Percentiles rank a stretch among this genome's conserved stretches.
These are phyloP conservation scores for Coffea eugenioides DNA, from an alignment of 257 asterid species.

Conservation along the genomic window DNA sequence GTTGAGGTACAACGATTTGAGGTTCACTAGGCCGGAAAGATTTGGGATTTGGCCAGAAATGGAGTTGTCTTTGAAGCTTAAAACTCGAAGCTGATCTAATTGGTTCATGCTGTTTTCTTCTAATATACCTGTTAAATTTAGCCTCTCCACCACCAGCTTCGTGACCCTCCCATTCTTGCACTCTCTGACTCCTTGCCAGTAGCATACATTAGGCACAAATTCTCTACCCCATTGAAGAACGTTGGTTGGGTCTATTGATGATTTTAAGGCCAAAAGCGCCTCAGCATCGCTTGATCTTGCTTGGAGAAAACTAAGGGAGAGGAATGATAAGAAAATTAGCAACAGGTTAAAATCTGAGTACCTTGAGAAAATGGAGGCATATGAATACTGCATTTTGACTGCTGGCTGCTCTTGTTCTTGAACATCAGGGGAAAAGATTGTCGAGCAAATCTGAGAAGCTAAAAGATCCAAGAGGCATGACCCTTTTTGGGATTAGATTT, in stretches of 20 bases:
- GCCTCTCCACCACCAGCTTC: conserved; percentile 75
- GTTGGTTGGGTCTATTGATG: conserved; percentile 56
- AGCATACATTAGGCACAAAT: conserved; percentile 41
- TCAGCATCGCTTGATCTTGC: conserved; percentile 64
- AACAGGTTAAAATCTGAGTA: conserved; percentile 10
- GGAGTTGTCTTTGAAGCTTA: conserved; percentile 72
- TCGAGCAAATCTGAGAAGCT: neutral
- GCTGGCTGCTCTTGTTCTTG: neutral
- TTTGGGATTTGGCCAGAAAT: conserved; percentile 73
- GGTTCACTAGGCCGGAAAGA: conserved; percentile 59
- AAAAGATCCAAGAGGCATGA: conserved; percentile 18
- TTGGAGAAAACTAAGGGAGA: conserved; percentile 25
- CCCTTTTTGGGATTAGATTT: neutral
- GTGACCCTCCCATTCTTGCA: conserved; percentile 72
- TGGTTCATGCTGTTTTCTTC: conserved; percentile 58
- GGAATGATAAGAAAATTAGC: conserved; percentile 24
- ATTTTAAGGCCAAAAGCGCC: conserved; percentile 57
- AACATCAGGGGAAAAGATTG: neutral
- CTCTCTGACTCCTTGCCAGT: conserved; percentile 77
- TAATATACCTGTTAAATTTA: conserved; percentile 61
- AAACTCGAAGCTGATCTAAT: conserved; percentile 78
- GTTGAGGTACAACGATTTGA: conserved; percentile 73
- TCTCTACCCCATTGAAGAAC: conserved; percentile 52
- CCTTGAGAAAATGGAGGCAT: conserved; percentile 16
- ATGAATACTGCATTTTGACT: conserved; percentile 5